Evolutionary conservation across 495 filamentous ascomycete species (phyloP).

Genomic region (Delitschia confertaspora): DNA sequence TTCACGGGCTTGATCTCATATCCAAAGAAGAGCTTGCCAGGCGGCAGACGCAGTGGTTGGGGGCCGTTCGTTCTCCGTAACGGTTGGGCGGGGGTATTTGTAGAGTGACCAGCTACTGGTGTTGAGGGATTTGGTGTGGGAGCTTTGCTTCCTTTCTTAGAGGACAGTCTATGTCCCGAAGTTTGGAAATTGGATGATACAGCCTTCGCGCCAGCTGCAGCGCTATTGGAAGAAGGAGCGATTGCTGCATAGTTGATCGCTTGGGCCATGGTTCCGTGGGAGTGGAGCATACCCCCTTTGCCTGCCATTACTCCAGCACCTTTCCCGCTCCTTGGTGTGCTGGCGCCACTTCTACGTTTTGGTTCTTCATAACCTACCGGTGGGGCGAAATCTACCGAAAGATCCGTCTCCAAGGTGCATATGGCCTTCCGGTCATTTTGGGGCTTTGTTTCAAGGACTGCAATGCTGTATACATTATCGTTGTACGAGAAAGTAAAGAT

Average conservation of each 20-base stretch:
- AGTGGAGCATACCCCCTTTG: slow-evolving; percentile 64
- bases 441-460: slow-evolving; percentile 86
- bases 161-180: slow-evolving; percentile 64
- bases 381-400: slow-evolving; percentile 89
- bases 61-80: slow-evolving; percentile 62
- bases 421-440: slow-evolving; percentile 67
- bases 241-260: slow-evolving; percentile 96
- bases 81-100: slow-evolving; percentile 43
- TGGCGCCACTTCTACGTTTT: slow-evolving; percentile 47
- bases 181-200: slow-evolving; percentile 69
- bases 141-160: slow-evolving; percentile 70
- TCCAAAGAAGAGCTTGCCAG: slow-evolving; percentile 90
- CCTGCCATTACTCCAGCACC: slow-evolving; percentile 37
- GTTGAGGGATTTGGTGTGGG: slow-evolving; percentile 75
- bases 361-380: slow-evolving; percentile 92
- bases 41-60: slow-evolving; percentile 74
- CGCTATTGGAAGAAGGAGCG: slow-evolving; percentile 61
- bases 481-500: slow-evolving; percentile 94
- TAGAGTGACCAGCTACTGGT: slow-evolving; percentile 60
- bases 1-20: slow-evolving; percentile 84
- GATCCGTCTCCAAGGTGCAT: slow-evolving; percentile 89
- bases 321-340: slow-evolving; percentile 58
- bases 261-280: slow-evolving; percentile 88
- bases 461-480: slow-evolving; percentile 82
- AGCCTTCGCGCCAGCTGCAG: slow-evolving; percentile 51